Evolutionary conservation across 768 basidiomycete genomes (phyloP).

Genomic region (Boletus rubescentipes): DNA sequence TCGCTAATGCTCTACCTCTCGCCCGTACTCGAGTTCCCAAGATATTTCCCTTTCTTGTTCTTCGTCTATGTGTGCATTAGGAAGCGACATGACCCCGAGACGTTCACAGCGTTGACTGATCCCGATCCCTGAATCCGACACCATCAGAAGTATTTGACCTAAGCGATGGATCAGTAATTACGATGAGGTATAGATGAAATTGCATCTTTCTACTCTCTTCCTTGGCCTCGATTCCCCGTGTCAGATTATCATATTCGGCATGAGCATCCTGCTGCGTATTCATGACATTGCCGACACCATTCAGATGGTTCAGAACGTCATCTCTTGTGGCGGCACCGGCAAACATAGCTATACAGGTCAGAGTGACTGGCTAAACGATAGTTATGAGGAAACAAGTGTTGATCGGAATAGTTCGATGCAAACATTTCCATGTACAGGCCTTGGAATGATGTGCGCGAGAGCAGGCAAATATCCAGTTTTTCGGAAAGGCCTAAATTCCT

Average conservation of each 20-base stretch:
- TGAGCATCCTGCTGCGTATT: background rate
- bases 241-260: background rate
- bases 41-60: background rate
- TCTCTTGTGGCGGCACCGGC: background rate
- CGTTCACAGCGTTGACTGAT: background rate
- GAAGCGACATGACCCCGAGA: background rate
- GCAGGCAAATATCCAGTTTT: background rate
- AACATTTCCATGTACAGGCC: background rate
- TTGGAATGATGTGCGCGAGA: background rate
- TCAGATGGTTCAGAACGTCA: background rate
- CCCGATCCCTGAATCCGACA: too few relatives aligned
- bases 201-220: background rate
- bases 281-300: background rate
- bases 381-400: background rate
- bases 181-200: background rate
- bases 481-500: background rate
- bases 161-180: background rate
- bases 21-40: background rate
- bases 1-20: background rate
- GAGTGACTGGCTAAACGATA: background rate
- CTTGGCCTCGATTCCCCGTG: conserved; percentile 1
- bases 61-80: background rate
- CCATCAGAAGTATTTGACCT: background rate
- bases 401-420: background rate
- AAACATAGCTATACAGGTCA: conserved; percentile 3